These are phyloP conservation scores for Blastocystis sp. DNA, from an alignment of 352 stramenopile species.

Conservation along the genomic window DNA sequence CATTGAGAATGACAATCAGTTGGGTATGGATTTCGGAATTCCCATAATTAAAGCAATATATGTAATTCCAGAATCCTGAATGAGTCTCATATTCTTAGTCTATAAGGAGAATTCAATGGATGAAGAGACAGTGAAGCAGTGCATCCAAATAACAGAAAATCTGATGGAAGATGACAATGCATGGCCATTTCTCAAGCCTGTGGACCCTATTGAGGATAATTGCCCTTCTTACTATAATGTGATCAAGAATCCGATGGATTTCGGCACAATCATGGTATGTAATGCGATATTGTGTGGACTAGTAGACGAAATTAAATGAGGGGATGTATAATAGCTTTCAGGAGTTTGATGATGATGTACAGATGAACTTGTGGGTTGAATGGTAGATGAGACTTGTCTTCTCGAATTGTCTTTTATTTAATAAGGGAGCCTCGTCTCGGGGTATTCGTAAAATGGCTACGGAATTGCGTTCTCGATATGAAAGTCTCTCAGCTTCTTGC, in stretches of 20 bases:
- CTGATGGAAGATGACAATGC: slow-evolving; percentile 60
- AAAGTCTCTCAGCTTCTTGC: not conserved
- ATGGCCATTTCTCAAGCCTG: slow-evolving; percentile 76
- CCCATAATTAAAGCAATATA: too few relatives aligned
- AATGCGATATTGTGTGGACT: not conserved
- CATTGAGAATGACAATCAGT: too few relatives aligned
- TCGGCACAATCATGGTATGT: slow-evolving; percentile 21
- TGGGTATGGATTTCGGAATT: too few relatives aligned
- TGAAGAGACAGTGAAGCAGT: not conserved
- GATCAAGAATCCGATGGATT: slow-evolving; percentile 74
- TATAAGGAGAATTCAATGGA: not conserved
- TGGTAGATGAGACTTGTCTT: slow-evolving; percentile 61
- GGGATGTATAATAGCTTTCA: not conserved
- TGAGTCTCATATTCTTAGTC: too few relatives aligned
- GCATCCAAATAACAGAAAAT: not conserved
- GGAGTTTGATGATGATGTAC: slow-evolving; percentile 27
- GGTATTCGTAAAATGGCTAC: slow-evolving; percentile 60
- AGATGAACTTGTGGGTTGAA: not conserved
- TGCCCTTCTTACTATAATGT: slow-evolving; percentile 82
- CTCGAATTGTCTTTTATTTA: slow-evolving; percentile 63
- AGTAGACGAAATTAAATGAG: slow-evolving; percentile 9
- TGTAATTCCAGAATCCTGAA: too few relatives aligned
- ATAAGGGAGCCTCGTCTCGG: not conserved
- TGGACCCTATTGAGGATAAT: slow-evolving; percentile 78
- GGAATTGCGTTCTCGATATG: not conserved